These are phyloP conservation scores for Chytriomyces confervae DNA, from an alignment of 192 early-diverging fungal species.

Conservation along the genomic window DNA sequence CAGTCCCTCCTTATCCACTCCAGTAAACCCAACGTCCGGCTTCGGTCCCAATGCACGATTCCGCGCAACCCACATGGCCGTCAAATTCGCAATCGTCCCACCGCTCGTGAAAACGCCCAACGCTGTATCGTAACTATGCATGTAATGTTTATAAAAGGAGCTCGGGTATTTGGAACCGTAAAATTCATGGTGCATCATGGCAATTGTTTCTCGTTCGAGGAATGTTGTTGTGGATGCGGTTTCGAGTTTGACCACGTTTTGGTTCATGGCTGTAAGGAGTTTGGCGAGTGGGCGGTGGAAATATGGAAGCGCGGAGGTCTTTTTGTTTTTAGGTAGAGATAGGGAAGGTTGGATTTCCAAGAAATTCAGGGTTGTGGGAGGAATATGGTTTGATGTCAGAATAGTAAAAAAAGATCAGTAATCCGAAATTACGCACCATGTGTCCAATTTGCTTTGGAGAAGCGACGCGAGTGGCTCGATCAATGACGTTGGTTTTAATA, in stretches of 20 bases:
- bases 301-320: slow-evolving; percentile 60
- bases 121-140: slow-evolving; percentile 45
- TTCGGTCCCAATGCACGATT: slow-evolving; percentile 51
- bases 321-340: not conserved
- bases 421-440: too few species aligned
- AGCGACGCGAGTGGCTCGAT: slow-evolving; percentile 55
- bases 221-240: slow-evolving; percentile 61
- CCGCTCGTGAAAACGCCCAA: slow-evolving; percentile 58
- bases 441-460: slow-evolving; percentile 63
- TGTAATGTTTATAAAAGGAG: slow-evolving; percentile 53
- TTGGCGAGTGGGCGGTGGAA: slow-evolving; percentile 61
- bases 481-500: slow-evolving; percentile 60
- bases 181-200: slow-evolving; percentile 62
- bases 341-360: not conserved
- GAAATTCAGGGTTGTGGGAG: too few species aligned
- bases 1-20: slow-evolving; percentile 62
- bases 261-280: slow-evolving; percentile 61
- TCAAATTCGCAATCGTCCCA: slow-evolving; percentile 65
- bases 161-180: slow-evolving; percentile 29
- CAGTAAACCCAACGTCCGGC: slow-evolving; percentile 39
- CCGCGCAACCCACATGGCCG: slow-evolving; percentile 65
- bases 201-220: slow-evolving; percentile 58
- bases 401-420: not conserved
- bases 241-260: slow-evolving; percentile 67
- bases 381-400: not conserved